Percentiles rank a stretch among this genome's conserved stretches.
Conservation (phyloP, 164 flowering plant genomes). For the Vitis cinerea region DNA sequence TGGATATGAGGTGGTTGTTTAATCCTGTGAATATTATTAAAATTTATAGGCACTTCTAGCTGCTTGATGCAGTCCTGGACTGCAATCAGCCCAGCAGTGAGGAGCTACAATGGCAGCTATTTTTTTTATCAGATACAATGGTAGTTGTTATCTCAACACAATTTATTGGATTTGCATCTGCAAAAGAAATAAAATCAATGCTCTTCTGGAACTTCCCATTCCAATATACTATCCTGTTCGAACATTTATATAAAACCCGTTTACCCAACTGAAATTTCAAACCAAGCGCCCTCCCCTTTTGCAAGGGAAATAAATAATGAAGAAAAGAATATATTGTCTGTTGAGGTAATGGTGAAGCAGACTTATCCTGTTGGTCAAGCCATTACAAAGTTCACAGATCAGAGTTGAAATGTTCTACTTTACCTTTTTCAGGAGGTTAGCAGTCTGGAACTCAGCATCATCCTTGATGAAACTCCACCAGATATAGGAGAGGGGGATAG, state of each 20-base stretch:
- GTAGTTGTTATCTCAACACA: too few relatives aligned
- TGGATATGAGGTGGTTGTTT: too few relatives aligned
- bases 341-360: neutral
- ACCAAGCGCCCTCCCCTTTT: neutral
- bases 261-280: neutral
- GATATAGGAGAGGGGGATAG: conserved; percentile 39
- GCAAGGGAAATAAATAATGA: neutral
- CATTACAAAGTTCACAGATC: neutral
- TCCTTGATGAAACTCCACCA: conserved; percentile 53
- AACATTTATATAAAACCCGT: neutral
- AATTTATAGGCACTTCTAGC: too few relatives aligned
- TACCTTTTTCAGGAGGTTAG: conserved; percentile 32
- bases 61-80: too few relatives aligned
- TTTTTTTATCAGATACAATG: too few relatives aligned
- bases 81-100: too few relatives aligned
- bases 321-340: neutral
- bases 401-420: conserved; percentile 14
- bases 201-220: neutral
- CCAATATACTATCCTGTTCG: neutral
- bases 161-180: too few relatives aligned
- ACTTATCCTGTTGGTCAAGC: neutral
- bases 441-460: conserved; percentile 35
- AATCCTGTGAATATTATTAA: too few relatives aligned
- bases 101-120: too few relatives aligned
- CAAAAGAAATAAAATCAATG: too few relatives aligned